Conservation (phyloP, 1,284 basidiomycete genomes). For the Peniophora sp. region DNA sequence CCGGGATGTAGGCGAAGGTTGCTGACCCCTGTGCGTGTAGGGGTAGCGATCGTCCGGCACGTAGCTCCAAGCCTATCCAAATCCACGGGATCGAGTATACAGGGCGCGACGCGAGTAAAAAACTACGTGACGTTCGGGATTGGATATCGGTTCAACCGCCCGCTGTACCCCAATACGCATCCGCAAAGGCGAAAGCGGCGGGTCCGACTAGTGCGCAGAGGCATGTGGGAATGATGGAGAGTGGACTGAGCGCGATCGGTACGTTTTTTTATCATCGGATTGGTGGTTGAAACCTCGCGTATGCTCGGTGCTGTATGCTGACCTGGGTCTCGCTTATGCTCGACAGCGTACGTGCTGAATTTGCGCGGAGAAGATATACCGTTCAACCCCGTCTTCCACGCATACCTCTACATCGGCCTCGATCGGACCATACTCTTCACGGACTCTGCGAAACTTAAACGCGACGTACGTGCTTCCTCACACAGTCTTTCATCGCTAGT, state of each 20-base stretch:
- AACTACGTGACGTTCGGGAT: conserved; percentile 40
- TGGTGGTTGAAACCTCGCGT: too few species aligned
- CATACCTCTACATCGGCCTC: conserved; percentile 71
- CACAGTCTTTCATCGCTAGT: too few species aligned
- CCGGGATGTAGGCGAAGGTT: too few species aligned
- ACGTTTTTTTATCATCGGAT: conserved; percentile 15
- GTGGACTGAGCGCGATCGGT: conserved; percentile 59
- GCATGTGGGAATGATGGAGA: conserved; percentile 60
- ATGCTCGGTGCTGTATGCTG: too few species aligned
- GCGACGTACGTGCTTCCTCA: too few species aligned
- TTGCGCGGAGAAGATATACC: conserved; percentile 83
- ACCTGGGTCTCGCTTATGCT: too few species aligned
- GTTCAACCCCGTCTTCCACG: conserved; percentile 82
- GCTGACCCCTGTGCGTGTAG: too few species aligned
- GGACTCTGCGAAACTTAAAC: conserved; percentile 48
- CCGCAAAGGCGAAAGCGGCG: conserved; percentile 22
- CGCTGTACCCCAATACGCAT: conserved; percentile 49
- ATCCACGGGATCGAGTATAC: conserved; percentile 71
- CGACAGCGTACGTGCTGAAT: conserved; percentile 71
- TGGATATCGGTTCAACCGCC: conserved; percentile 60
- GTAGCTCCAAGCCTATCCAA: conserved; percentile 65
- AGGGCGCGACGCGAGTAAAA: conserved; percentile 26
- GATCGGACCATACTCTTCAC: conserved; percentile 62
- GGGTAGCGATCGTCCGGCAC: conserved; percentile 70
- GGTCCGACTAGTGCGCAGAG: conserved; percentile 54